These are phyloP conservation scores for Eustoma russellianum DNA, from an alignment of 257 asterid species.

Conservation along the genomic window DNA sequence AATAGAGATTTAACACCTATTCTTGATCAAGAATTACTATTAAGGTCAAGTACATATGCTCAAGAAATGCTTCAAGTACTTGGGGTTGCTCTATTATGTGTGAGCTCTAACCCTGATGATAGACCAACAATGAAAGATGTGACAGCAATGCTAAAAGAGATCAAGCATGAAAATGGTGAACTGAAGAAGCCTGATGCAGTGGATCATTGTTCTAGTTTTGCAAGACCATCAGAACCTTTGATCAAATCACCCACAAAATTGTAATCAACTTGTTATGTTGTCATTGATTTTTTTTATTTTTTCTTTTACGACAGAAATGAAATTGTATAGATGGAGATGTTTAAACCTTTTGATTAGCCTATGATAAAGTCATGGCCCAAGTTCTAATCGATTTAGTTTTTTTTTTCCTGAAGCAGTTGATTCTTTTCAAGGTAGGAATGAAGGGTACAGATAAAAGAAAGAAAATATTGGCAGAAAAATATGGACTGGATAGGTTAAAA, in stretches of 20 bases:
- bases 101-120: slow-evolving; percentile 43
- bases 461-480: too few relatives aligned
- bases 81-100: slow-evolving; percentile 65
- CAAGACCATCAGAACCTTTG: slow-evolving; percentile 49
- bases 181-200: slow-evolving; percentile 36
- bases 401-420: too few relatives aligned
- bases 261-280: slow-evolving; percentile 19
- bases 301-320: slow-evolving; percentile 12
- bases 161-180: slow-evolving; percentile 46
- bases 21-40: slow-evolving; percentile 49
- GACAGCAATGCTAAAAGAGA: slow-evolving; percentile 56
- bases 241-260: slow-evolving; percentile 39
- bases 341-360: too few relatives aligned
- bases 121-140: slow-evolving; percentile 78
- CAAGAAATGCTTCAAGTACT: slow-evolving; percentile 74
- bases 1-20: slow-evolving; percentile 45
- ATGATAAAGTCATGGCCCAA: too few relatives aligned
- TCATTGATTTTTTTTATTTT: slow-evolving; percentile 21
- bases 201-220: slow-evolving; percentile 51
- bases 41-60: slow-evolving; percentile 44
- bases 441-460: too few relatives aligned
- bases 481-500: too few relatives aligned
- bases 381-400: too few relatives aligned
- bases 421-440: too few relatives aligned
- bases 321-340: too few relatives aligned